Conservation (phyloP, 805 yeast species). For the Brettanomyces naardenensis region DNA sequence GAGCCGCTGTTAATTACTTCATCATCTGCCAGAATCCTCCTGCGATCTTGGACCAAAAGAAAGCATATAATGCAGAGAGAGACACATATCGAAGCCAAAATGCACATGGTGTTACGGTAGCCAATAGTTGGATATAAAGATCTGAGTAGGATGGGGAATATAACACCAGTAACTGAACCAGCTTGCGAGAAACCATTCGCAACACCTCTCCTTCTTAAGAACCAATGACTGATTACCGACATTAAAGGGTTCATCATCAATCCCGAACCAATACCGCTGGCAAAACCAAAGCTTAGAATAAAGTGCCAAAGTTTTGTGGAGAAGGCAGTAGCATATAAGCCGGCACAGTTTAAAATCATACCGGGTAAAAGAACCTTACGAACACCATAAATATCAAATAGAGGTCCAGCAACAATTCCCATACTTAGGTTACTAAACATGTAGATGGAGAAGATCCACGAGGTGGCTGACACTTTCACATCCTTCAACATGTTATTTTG, state of each 20-base stretch:
- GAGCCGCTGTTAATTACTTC: constrained; percentile 11
- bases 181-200: constrained; percentile 43
- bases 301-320: constrained; percentile 53
- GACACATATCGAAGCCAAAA: constrained; percentile 40
- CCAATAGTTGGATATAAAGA: constrained; percentile 42
- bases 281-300: constrained; percentile 49
- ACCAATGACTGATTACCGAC: constrained; percentile 63
- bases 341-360: constrained; percentile 30
- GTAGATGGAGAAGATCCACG: constrained; percentile 63
- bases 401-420: constrained; percentile 33
- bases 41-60: constrained; percentile 35
- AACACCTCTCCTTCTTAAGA: constrained; percentile 47
- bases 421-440: constrained; percentile 41
- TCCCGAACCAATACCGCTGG: constrained; percentile 54
- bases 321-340: constrained; percentile 30
- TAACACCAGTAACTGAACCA: constrained; percentile 46
- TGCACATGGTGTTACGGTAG: constrained; percentile 46
- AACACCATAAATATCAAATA: constrained; percentile 59
- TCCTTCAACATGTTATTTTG: constrained; percentile 47
- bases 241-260: constrained; percentile 54
- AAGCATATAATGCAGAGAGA: constrained; percentile 29
- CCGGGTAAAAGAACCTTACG: constrained; percentile 38
- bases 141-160: constrained; percentile 46
- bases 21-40: constrained; percentile 21
- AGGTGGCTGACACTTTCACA: constrained; percentile 39